phyloP scores from a whole-genome alignment of 2,329 filamentous ascomycete species.

The Pseudophaeomoniella oleicola region DNA sequence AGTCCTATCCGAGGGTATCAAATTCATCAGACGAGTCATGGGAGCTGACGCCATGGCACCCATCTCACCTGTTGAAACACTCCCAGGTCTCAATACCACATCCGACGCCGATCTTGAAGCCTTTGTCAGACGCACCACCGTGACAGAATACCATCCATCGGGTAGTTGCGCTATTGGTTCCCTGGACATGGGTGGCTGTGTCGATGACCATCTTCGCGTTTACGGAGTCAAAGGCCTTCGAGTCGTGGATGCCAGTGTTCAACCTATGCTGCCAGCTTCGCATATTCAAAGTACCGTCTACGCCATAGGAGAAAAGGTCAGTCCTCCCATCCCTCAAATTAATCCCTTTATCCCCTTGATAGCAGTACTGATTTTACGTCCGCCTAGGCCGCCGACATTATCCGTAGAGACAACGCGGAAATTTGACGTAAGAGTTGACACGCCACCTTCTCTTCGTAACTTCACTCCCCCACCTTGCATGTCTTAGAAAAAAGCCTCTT shows the following conservation, averaged over 20 bases:
- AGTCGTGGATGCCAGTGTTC: conserved; percentile 20
- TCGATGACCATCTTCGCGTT: conserved; percentile 15
- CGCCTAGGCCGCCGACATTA: too few species aligned
- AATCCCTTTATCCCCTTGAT: too few species aligned
- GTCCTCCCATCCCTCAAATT: too few species aligned
- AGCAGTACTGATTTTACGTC: too few species aligned
- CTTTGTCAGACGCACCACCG: too few species aligned
- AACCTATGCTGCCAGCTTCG: conserved; percentile 19
- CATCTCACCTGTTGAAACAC: conserved; percentile 5
- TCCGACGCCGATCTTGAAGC: conserved; percentile 7
- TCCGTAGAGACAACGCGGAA: too few species aligned
- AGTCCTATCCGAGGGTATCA: conserved; percentile 4
- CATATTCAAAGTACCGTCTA: conserved; percentile 24
- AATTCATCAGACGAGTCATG: conserved; percentile 7
- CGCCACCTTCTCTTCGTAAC: too few species aligned
- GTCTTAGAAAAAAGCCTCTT: too few species aligned
- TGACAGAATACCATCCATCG: conserved; percentile 16
- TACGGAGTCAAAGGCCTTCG: conserved; percentile 18
- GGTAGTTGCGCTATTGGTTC: conserved; percentile 20
- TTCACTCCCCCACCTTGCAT: too few species aligned
- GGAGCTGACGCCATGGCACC: conserved; percentile 2
- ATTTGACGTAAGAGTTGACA: too few species aligned
- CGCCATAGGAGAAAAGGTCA: conserved; percentile 19
- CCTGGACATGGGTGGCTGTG: conserved; percentile 16
- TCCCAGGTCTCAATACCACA: conserved; percentile 6